Evolutionary conservation across 2,329 filamentous ascomycete genomes (phyloP), one percentile per base, ranked within the genome.

Genomic region (Aspergillus versicolor): DNA sequence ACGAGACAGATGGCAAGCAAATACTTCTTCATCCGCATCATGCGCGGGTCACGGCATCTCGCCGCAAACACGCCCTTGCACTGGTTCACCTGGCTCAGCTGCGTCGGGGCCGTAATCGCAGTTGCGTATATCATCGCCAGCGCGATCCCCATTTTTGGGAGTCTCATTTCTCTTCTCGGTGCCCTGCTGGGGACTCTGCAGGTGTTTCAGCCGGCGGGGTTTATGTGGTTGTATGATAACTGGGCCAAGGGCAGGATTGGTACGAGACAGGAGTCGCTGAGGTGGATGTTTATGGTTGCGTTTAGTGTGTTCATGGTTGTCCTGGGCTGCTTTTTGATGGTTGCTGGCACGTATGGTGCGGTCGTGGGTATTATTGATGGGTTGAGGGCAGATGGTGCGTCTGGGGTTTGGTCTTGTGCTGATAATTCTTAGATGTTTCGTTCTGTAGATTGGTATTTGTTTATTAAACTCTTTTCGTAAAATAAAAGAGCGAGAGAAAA

Each of bases 341-440:
- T 80, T 44, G 75, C 68, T 4, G 79, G 78, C 0, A 79, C 77
- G 0, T 80, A 80, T 45, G 77, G 75, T 0, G 76, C 76, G 0
- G 63, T 81, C 2, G 68, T 77, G 7, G 70, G 64, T 1, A 76
- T 78, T 44, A 72, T 76, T 5, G 40, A 56, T 2, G 32, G 41
- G 3, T 9, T 42, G 15, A n/a, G n/a, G 4, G 32, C 13, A 30
- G 17, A 34, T 19, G 45, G 45, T 7, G 45, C n/a, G 22, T 37
- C 27, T n/a, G 21, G 13, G 45, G 7, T 27, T 8, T 48, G 45
- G 45, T 19, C 27, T 21, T 48, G 45, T 37, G 45, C 17, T 5
- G 45, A 48, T 38, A 48, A 48, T 48, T 48, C 45, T 9, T 21
- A 21, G 21, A 21, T 21, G 21, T 21, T 3, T 21, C 21, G 21